These are phyloP conservation scores for Suillus alpinus DNA, from an alignment of 768 basidiomycete species.

Conservation along the genomic window DNA sequence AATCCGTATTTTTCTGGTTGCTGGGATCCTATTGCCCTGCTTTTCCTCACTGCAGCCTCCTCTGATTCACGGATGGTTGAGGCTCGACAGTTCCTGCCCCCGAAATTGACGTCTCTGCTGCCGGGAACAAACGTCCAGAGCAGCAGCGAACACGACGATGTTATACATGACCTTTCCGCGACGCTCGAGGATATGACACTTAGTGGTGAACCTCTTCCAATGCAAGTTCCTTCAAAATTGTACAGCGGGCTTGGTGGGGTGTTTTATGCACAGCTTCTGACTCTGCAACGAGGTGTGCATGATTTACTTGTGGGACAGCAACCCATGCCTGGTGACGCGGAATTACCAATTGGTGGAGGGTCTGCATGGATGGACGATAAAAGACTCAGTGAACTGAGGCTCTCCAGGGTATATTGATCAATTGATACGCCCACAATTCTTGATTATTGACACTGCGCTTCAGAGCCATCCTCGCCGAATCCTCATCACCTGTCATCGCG, in stretches of 20 bases:
- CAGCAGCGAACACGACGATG: background rate
- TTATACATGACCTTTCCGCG: background rate
- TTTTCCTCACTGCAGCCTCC: conserved; percentile 56
- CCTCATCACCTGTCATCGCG: conserved; percentile 58
- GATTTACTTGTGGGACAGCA: conserved; percentile 34
- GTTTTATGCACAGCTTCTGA: conserved; percentile 42
- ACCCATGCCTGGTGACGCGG: conserved; percentile 7
- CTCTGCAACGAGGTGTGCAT: conserved; percentile 47
- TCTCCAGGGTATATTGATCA: conserved; percentile 52
- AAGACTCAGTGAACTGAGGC: conserved; percentile 46
- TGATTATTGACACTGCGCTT: background rate
- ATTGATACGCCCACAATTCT: background rate
- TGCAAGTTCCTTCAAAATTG: conserved; percentile 21
- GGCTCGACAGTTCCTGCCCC: conserved; percentile 73
- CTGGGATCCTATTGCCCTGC: conserved; percentile 66
- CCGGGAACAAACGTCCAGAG: conserved; percentile 1
- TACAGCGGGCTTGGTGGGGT: conserved; percentile 38
- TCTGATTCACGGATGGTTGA: conserved; percentile 50
- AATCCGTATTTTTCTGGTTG: conserved; percentile 67
- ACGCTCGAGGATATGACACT: conserved; percentile 8
- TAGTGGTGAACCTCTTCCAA: background rate
- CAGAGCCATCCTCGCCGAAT: conserved; percentile 65
- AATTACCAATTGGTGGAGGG: conserved; percentile 49
- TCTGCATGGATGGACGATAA: conserved; percentile 54
- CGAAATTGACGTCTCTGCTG: conserved; percentile 32